Conservation (phyloP, 257 asterid species). For the Nemophila menziesii region DNA sequence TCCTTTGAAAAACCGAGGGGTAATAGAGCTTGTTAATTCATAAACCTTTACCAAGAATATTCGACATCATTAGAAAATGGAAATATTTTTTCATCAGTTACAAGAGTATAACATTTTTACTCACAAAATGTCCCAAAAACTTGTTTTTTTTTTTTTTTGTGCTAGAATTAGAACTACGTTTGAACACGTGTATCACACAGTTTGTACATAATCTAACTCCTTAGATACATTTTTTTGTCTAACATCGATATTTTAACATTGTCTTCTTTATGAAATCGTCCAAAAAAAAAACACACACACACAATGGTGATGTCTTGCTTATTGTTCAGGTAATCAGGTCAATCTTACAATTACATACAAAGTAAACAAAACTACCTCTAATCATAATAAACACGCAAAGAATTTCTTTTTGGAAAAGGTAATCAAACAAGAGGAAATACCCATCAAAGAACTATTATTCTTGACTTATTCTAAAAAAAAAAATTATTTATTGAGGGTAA, state of each 20-base stretch:
- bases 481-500: neutral
- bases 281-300: too few relatives aligned
- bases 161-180: neutral
- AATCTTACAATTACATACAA: too few relatives aligned
- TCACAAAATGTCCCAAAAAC: neutral
- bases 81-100: constrained; percentile 1
- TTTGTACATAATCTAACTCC: neutral
- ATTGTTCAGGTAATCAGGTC: too few relatives aligned
- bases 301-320: too few relatives aligned
- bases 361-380: too few relatives aligned
- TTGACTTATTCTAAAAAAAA: constrained; percentile 3
- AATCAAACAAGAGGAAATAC: too few relatives aligned
- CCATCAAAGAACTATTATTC: neutral
- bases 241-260: too few relatives aligned
- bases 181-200: neutral
- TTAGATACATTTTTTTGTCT: neutral
- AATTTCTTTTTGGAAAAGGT: too few relatives aligned
- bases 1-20: constrained; percentile 44
- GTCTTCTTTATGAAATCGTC: neutral
- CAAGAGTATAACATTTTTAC: too few relatives aligned
- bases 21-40: constrained; percentile 64
- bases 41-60: constrained; percentile 59
- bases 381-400: too few relatives aligned
- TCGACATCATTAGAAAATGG: constrained; percentile 17
- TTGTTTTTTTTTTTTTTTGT: too few relatives aligned